Base-by-base conservation (phyloP, 2,329 filamentous ascomycete species). In the Colletotrichum siamense region DNA sequence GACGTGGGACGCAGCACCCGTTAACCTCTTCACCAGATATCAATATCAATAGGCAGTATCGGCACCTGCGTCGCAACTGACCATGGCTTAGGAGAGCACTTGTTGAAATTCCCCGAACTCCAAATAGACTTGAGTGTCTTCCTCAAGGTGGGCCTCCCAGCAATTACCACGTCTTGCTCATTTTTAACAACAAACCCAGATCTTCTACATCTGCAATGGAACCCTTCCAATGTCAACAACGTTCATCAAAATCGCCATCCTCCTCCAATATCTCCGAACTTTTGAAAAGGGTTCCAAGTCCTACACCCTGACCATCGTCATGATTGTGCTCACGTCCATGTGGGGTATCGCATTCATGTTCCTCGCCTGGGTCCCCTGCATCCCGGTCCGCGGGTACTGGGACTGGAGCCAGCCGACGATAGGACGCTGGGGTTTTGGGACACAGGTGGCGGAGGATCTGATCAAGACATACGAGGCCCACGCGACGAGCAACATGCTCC, bases 301-400 rank as follows among this genome's bases (percentile, higher is more conserved):
- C 6, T 71, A 59, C 0, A 9, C 34, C 10, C 9, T 83, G 16
- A 78, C 79, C 16, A 75, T 81, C 10, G 10, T 66, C 16, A 61
- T 81, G 22, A 77, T 81, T 34, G 65, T 79, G 5, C 77, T 83
- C 57, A 82, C 81, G 3, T 79, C 78, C 2, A 76, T 82, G 4
- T 84, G 83, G 83, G 83, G 83, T 3, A 15, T 79, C 26, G 78
- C 79, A 2, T 84, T 81, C 69, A 79, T 80, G 1, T 79, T 83
- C 36, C 71, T 84, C 30, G 81, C 82, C 15, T 83, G 81, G 81
- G 67, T 83, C 2, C 84, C 84, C 3, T 84, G 82, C 73, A 78
- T 82, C 22, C 82, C 82, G 6, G 73, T 85, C 12, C 71, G 77
- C 13, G 80, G 79, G 8, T 85, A 84, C 76, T 84, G 83, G 82